Percentiles rank a stretch among this genome's conserved stretches.
These are phyloP conservation scores for Monilinia aucupariae DNA, from an alignment of 2,329 filamentous ascomycete genomes.

Conservation along the genomic window DNA sequence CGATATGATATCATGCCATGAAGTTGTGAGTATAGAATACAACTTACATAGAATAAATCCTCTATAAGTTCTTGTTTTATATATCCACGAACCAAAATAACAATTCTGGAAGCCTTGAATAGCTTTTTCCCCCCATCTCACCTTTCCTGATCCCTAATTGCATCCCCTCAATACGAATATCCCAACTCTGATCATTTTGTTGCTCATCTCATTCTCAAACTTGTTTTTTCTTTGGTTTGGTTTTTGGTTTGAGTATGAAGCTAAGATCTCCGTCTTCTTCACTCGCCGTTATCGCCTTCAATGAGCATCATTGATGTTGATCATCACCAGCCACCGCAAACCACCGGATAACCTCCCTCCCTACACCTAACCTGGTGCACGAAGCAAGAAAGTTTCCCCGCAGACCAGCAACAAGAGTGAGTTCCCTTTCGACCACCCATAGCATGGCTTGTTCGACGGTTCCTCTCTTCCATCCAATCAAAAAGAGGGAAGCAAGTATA, in stretches of 20 bases:
- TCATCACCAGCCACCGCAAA: not conserved
- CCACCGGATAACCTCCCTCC: not conserved
- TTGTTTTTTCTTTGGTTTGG: not conserved
- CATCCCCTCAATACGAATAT: no score
- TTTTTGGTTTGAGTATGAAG: no score
- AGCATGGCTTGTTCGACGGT: not conserved
- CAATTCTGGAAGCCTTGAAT: not conserved
- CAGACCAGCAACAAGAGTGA: not conserved
- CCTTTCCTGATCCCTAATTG: not conserved
- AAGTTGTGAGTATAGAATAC: not conserved
- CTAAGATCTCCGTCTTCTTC: no score
- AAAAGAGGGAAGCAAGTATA: conserved; percentile 3
- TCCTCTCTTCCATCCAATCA: not conserved
- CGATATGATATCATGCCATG: not conserved
- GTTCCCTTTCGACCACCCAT: no score
- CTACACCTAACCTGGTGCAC: no score
- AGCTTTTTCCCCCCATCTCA: not conserved
- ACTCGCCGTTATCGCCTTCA: not conserved
- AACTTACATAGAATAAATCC: not conserved
- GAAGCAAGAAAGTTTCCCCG: not conserved
- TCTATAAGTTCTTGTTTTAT: no score
- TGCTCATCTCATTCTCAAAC: not conserved
- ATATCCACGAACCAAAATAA: not conserved
- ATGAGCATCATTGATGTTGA: not conserved
- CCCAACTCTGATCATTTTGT: not conserved